Conservation (phyloP, 2,329 filamentous ascomycete genomes). For the Coniochaeta pulveracea region DNA sequence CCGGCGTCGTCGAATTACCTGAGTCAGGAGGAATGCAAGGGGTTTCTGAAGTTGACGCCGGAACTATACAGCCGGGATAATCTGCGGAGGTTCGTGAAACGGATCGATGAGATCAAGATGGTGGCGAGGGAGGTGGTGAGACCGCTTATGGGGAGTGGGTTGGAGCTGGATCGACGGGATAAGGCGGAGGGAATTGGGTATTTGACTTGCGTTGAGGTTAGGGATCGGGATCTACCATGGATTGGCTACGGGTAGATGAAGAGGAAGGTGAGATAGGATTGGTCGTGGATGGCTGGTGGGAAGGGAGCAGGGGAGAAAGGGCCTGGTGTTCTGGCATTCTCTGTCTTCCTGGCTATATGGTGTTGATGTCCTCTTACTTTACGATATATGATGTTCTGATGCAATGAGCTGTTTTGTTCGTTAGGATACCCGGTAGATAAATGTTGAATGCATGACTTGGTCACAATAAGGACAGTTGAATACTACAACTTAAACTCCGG, state of each 20-base stretch:
- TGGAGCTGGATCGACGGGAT: slow-evolving; percentile 48
- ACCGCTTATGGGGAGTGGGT: slow-evolving; percentile 73
- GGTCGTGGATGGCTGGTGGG: not conserved
- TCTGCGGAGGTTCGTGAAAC: slow-evolving; percentile 70
- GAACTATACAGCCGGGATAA: slow-evolving; percentile 83
- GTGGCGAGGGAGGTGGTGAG: slow-evolving; percentile 73
- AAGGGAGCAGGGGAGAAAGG: slow-evolving; percentile 1
- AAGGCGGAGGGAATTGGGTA: slow-evolving; percentile 32
- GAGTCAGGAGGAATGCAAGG: slow-evolving; percentile 77
- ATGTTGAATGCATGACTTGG: not conserved
- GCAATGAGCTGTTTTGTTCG: slow-evolving; percentile 3
- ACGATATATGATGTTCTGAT: slow-evolving; percentile 11
- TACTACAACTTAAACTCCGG: no score
- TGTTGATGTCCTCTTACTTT: slow-evolving; percentile 3
- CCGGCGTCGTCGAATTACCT: slow-evolving; percentile 55
- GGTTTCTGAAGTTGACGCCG: slow-evolving; percentile 73
- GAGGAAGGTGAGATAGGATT: not conserved
- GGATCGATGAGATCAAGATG: slow-evolving; percentile 79
- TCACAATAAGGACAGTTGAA: no score
- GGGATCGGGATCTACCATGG: slow-evolving; percentile 40
- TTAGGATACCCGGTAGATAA: slow-evolving; percentile 5
- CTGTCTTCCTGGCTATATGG: not conserved
- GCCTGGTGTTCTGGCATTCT: slow-evolving; percentile 3
- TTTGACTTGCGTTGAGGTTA: slow-evolving; percentile 37
- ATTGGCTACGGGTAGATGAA: slow-evolving; percentile 20